Evolutionary conservation across 2,329 filamentous ascomycete genomes (phyloP).

Genomic region (Coniochaeta sp.): DNA sequence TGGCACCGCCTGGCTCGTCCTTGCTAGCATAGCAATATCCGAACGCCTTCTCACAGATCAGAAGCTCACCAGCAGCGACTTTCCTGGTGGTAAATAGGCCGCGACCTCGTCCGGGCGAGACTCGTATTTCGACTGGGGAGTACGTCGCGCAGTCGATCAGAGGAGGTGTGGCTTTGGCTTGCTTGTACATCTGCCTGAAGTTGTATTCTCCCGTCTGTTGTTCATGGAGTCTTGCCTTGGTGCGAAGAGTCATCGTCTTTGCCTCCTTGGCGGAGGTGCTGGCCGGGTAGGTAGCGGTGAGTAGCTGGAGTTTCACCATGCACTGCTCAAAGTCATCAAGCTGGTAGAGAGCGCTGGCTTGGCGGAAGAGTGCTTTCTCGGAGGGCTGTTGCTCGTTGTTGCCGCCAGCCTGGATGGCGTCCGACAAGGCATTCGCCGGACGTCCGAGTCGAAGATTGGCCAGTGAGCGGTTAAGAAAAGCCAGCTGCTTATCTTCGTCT

Average conservation of each 20-base stretch:
- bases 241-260: no score
- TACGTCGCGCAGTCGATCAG: constrained; percentile 41
- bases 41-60: constrained; percentile 52
- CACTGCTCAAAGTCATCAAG: constrained; percentile 29
- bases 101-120: constrained; percentile 32
- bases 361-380: constrained; percentile 37
- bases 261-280: no score
- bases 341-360: constrained; percentile 36
- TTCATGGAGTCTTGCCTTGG: no score
- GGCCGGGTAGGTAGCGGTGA: constrained; percentile 26
- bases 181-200: constrained; percentile 28
- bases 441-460: constrained; percentile 22
- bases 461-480: constrained; percentile 28
- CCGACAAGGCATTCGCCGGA: constrained; percentile 22
- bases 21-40: constrained; percentile 26
- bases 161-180: constrained; percentile 28
- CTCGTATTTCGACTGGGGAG: constrained; percentile 31
- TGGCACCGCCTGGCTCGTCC: no score
- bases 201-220: constrained; percentile 29
- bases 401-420: constrained; percentile 14
- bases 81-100: constrained; percentile 43
- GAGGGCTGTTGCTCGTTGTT: constrained; percentile 11
- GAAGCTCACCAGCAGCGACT: constrained; percentile 41
- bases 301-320: constrained; percentile 22
- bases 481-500: constrained; percentile 24